These are phyloP conservation scores for Hordeum marinum DNA, from an alignment of 176 grass and related monocot species.

Conservation along the genomic window DNA sequence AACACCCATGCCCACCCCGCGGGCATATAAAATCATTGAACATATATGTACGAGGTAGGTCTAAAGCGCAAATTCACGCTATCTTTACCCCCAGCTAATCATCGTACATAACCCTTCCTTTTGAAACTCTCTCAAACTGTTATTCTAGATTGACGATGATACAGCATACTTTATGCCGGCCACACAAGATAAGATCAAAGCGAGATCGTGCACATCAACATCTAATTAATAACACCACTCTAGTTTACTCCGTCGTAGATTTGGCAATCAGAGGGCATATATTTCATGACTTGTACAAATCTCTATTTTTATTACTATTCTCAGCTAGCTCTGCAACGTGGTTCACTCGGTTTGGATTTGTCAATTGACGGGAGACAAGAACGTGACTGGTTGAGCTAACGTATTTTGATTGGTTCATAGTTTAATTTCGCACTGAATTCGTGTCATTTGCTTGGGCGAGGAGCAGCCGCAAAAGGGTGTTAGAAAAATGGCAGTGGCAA, in stretches of 20 bases:
- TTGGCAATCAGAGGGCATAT: not conserved
- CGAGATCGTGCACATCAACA: not conserved
- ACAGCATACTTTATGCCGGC: not conserved
- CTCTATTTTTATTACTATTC: not conserved
- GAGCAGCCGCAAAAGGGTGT: not conserved
- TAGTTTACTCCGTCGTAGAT: not conserved
- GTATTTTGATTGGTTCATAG: not conserved
- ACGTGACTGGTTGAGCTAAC: not conserved
- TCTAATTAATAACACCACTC: not conserved
- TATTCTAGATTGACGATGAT: not conserved
- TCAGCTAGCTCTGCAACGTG: not conserved
- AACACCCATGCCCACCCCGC: too few species aligned
- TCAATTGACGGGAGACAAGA: constrained; percentile 34
- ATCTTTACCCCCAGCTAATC: not conserved
- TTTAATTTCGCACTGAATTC: not conserved
- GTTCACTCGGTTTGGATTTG: not conserved
- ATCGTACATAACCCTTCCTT: not conserved
- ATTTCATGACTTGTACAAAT: not conserved
- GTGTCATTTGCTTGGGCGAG: not conserved
- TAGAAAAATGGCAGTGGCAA: not conserved
- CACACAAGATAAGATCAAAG: not conserved
- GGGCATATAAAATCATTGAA: not conserved
- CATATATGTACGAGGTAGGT: not conserved
- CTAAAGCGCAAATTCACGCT: not conserved
- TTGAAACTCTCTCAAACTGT: not conserved